Evolutionary conservation across 305 asterid genomes (phyloP), one percentile per base, ranked within the genome.

Genomic region (Euphrasia arctica): DNA sequence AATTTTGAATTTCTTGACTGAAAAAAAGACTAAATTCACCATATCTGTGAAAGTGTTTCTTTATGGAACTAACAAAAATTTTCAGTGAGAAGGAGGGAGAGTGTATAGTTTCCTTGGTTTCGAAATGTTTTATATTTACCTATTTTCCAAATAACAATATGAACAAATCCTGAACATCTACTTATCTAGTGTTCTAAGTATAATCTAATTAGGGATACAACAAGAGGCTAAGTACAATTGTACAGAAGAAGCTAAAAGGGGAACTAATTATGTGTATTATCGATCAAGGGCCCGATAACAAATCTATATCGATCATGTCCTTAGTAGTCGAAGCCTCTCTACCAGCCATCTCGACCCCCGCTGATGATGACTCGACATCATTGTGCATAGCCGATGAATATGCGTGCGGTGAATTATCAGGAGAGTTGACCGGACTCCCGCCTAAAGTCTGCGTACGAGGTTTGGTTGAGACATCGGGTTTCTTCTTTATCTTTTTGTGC

Each of bases 401-500:
- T 52, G 4, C 41, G 27, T 3, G 52, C 9, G 82, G 82, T 12
- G 81, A 66, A 22, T 57, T 42, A 0, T 64, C 83, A 0, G 78
- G 79, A 1, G 85, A 77, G 13, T 51, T 79, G 0, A 70, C 76
- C 2, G 65, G 66, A 63, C 75, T 70, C 14, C 72, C 89, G 29
- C 89, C 96, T 43, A 79, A 11, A 68, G 52, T 81, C 70, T 29
- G 66, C 8, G 68, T 54, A 0, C 65, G 72, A 0, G 74, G 70
- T 8, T 55, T 64, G 1, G 12, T 48, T 2, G 64, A 65, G 6
- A 32, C 43, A 0, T 54, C 76, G 15, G 11, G 32, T 55, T 83
- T 85, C 74, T 84, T 81, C 83, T 80, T 84, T 0, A 84, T 81
- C 62, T 81, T 79, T 74, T 81, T 78, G 42, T 85, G 88, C 96